These are phyloP conservation scores for Xerocomellus amylosporus DNA, from an alignment of 768 basidiomycete genomes.

Conservation along the genomic window DNA sequence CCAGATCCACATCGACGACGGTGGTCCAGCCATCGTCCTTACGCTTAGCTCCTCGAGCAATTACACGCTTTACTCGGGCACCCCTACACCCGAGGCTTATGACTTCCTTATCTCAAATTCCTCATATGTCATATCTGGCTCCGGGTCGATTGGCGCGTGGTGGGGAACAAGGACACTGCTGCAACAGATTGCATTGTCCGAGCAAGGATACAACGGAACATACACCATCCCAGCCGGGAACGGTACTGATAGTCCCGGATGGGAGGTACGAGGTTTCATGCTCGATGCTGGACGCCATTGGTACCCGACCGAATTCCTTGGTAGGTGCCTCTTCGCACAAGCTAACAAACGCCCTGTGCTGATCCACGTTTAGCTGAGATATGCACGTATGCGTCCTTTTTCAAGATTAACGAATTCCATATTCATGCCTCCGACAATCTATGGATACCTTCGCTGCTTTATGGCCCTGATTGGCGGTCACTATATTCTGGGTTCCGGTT, in stretches of 20 bases:
- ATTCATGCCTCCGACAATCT: conserved; percentile 44
- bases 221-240: conserved; percentile 33
- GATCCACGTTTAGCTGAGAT: conserved; percentile 34
- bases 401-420: conserved; percentile 45
- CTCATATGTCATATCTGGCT: conserved; percentile 34
- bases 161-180: conserved; percentile 45
- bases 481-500: conserved; percentile 45
- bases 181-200: conserved; percentile 37
- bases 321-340: conserved; percentile 16
- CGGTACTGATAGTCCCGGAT: conserved; percentile 40
- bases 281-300: conserved; percentile 46
- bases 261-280: conserved; percentile 47
- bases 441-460: conserved; percentile 41
- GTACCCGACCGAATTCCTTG: conserved; percentile 39
- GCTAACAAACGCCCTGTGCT: not conserved
- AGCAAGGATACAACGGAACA: not conserved
- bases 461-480: conserved; percentile 38
- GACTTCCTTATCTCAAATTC: conserved; percentile 32
- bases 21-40: conserved; percentile 29
- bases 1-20: not conserved
- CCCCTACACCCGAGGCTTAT: conserved; percentile 39
- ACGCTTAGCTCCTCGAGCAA: conserved; percentile 26
- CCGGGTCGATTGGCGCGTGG: conserved; percentile 38
- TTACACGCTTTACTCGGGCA: conserved; percentile 38
- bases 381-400: conserved; percentile 44